These are phyloP conservation scores for Hortiboletus flavorubellus DNA, from an alignment of 768 basidiomycete species.

Conservation along the genomic window DNA sequence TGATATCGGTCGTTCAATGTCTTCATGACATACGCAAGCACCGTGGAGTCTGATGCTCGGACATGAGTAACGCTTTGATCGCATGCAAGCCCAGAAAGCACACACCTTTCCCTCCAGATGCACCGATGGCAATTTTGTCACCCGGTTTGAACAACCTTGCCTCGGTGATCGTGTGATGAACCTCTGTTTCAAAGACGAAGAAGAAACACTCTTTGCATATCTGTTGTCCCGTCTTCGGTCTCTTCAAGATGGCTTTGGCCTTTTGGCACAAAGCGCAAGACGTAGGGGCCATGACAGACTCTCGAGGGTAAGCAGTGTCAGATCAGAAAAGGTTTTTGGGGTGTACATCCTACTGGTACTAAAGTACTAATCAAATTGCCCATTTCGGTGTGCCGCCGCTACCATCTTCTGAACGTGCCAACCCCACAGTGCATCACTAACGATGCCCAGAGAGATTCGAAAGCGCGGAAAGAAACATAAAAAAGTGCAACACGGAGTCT, in stretches of 20 bases:
- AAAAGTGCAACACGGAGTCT: conserved; percentile 36
- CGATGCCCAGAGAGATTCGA: conserved; percentile 72
- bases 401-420: no score
- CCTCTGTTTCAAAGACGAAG: conserved; percentile 95
- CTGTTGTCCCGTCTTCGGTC: conserved; percentile 96
- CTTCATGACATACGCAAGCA: conserved; percentile 96
- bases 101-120: conserved; percentile 95
- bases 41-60: conserved; percentile 78
- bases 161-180: conserved; percentile 91
- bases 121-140: conserved; percentile 94
- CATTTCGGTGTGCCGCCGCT: conserved; percentile 1
- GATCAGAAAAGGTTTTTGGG: neutral
- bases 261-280: conserved; percentile 74
- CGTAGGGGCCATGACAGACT: conserved; percentile 66
- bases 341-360: neutral
- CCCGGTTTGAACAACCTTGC: conserved; percentile 82
- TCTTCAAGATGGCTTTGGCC: conserved; percentile 80
- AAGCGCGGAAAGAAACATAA: conserved; percentile 78
- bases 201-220: conserved; percentile 97
- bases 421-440: neutral
- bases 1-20: conserved; percentile 89
- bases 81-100: neutral
- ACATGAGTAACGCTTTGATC: conserved; percentile 1
- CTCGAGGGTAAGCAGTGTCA: neutral
- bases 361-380: neutral